Conservation (phyloP, 495 filamentous ascomycete genomes). For the Penicillium lividum region DNA sequence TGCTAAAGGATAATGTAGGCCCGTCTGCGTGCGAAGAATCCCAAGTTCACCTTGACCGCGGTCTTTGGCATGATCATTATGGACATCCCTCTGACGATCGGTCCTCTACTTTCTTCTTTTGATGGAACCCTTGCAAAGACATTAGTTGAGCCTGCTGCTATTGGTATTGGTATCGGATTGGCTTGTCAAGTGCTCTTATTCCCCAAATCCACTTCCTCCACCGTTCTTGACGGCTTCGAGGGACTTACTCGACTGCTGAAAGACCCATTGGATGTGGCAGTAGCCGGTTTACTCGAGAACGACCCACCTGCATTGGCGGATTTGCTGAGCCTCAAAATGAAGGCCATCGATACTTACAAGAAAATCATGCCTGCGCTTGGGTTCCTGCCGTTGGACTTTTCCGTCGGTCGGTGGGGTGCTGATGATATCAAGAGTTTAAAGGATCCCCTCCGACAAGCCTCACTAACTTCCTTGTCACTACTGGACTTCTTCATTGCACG, state of each 20-base stretch:
- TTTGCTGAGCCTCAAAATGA: conserved; percentile 21
- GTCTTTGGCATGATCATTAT: conserved; percentile 43
- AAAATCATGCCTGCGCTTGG: conserved; percentile 26
- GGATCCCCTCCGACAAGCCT: conserved; percentile 27
- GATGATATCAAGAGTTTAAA: conserved; percentile 34
- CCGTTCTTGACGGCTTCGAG: conserved; percentile 37
- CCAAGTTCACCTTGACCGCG: conserved; percentile 34
- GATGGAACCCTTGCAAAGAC: conserved; percentile 39
- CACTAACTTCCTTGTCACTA: conserved; percentile 19
- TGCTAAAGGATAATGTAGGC: conserved; percentile 21
- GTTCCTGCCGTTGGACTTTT: conserved; percentile 34
- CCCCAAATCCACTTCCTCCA: conserved; percentile 40
- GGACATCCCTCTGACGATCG: conserved; percentile 38
- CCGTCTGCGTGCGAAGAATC: conserved; percentile 40
- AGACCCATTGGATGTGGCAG: conserved; percentile 29
- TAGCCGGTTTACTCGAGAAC: conserved; percentile 17
- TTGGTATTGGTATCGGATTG: conserved; percentile 41
- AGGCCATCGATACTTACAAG: conserved; percentile 22
- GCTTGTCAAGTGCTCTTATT: conserved; percentile 42
- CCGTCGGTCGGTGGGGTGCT: conserved; percentile 31
- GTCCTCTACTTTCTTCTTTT: conserved; percentile 39
- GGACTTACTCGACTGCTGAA: conserved; percentile 33
- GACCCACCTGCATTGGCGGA: conserved; percentile 16
- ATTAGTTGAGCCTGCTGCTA: conserved; percentile 37
- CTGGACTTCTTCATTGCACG: conserved; percentile 31